Conservation (phyloP, 2,329 filamentous ascomycete genomes). For the Stachybotrys elegans region DNA sequence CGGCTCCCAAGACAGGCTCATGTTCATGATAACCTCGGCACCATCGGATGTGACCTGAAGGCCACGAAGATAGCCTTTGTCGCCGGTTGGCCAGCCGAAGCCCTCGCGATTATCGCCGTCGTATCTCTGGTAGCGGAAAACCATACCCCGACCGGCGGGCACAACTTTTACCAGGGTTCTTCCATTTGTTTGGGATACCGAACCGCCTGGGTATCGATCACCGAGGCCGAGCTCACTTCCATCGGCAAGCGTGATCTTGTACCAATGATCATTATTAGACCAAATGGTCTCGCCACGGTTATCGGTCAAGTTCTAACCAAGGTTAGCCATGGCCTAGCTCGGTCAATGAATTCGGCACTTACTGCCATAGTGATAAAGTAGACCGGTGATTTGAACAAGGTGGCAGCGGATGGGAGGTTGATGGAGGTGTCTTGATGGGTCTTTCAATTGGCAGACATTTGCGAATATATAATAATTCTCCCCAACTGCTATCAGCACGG, state of each 20-base stretch:
- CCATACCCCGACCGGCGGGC: slow-evolving; percentile 1
- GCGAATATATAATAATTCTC: background rate
- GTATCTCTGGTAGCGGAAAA: slow-evolving; percentile 3
- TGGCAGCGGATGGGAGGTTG: background rate
- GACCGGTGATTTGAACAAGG: background rate
- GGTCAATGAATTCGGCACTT: background rate
- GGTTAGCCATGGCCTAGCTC: background rate
- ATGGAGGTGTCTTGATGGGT: background rate
- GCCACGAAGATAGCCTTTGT: slow-evolving; percentile 5
- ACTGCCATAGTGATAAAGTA: background rate
- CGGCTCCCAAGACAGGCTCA: slow-evolving; percentile 4
- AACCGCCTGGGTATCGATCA: background rate
- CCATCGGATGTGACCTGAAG: slow-evolving; percentile 2
- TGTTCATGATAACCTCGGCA: background rate
- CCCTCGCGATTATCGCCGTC: slow-evolving; percentile 1
- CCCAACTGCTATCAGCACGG: background rate
- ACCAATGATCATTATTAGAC: slow-evolving; percentile 1
- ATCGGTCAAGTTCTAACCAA: slow-evolving; percentile 3
- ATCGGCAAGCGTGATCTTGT: slow-evolving; percentile 4
- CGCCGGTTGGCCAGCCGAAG: slow-evolving; percentile 3
- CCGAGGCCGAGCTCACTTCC: slow-evolving; percentile 2
- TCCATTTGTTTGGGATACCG: background rate
- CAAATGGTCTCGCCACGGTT: background rate
- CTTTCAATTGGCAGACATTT: background rate
- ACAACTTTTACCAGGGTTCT: slow-evolving; percentile 1